Conservation (phyloP, 768 basidiomycete genomes). For the Lactarius akahatsu region DNA sequence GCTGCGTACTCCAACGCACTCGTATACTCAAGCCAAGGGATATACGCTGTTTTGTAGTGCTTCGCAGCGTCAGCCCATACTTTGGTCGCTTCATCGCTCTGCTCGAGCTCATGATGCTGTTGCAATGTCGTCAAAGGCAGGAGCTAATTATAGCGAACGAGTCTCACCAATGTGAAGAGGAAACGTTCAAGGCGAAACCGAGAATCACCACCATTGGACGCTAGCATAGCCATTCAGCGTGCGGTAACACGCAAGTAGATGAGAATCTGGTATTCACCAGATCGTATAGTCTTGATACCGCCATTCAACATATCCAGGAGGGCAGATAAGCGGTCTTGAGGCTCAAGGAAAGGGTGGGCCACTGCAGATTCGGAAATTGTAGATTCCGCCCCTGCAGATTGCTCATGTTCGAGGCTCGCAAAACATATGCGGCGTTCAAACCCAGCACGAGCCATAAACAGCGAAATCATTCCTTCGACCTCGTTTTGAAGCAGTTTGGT, state of each 20-base stretch:
- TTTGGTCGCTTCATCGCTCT: constrained; percentile 37
- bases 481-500: constrained; percentile 27
- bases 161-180: constrained; percentile 63
- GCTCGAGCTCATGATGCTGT: constrained; percentile 46
- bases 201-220: constrained; percentile 67
- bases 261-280: constrained; percentile 11
- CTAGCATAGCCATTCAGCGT: constrained; percentile 37
- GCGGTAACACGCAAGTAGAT: not conserved
- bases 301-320: constrained; percentile 45
- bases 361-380: constrained; percentile 7
- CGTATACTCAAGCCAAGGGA: constrained; percentile 72
- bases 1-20: constrained; percentile 65
- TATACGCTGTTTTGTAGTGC: constrained; percentile 67
- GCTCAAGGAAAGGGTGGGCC: constrained; percentile 31
- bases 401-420: constrained; percentile 9
- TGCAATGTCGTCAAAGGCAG: not conserved
- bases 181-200: constrained; percentile 82
- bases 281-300: constrained; percentile 21
- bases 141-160: constrained; percentile 44
- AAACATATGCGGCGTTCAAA: constrained; percentile 26
- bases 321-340: constrained; percentile 50
- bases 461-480: constrained; percentile 25
- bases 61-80: constrained; percentile 69
- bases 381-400: constrained; percentile 5
- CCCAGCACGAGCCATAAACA: constrained; percentile 27